Percentiles rank a stretch among this genome's conserved stretches.
Evolutionary conservation across 257 asterid species (phyloP).

Genomic region (Capsicum rhomboideum): DNA sequence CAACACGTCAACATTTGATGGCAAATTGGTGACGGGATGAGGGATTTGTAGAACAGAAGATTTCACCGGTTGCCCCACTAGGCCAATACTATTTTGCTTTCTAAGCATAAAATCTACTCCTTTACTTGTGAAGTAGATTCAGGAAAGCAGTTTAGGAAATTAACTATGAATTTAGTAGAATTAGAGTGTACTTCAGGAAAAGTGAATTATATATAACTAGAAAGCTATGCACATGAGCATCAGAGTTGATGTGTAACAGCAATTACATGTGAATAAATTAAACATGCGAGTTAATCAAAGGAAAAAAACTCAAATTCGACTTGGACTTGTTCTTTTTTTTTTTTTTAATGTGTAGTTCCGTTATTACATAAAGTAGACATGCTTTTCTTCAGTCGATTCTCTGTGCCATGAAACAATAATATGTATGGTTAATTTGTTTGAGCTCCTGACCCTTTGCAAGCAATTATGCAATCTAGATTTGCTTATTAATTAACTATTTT

Average conservation of each 20-base stretch:
- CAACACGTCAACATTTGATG: not conserved
- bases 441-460: not conserved
- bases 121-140: not conserved
- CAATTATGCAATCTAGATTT: not conserved
- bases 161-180: not conserved
- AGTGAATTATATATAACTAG: not conserved
- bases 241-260: not conserved
- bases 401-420: not conserved
- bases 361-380: not conserved
- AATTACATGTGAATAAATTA: not conserved
- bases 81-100: not conserved
- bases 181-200: not conserved
- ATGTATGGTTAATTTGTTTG: not conserved
- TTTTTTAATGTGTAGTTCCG: not conserved
- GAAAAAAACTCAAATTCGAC: not conserved
- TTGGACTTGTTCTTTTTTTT: not conserved
- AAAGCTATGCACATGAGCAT: not conserved
- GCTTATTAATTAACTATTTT: not conserved
- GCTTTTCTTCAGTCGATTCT: not conserved
- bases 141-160: not conserved
- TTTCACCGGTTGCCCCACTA: not conserved
- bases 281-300: not conserved
- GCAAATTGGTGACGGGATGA: conserved; percentile 1
- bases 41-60: not conserved
- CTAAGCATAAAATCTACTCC: not conserved